These are phyloP conservation scores for Rosa rugosa DNA, from an alignment of 306 rosid species.

Conservation along the genomic window DNA sequence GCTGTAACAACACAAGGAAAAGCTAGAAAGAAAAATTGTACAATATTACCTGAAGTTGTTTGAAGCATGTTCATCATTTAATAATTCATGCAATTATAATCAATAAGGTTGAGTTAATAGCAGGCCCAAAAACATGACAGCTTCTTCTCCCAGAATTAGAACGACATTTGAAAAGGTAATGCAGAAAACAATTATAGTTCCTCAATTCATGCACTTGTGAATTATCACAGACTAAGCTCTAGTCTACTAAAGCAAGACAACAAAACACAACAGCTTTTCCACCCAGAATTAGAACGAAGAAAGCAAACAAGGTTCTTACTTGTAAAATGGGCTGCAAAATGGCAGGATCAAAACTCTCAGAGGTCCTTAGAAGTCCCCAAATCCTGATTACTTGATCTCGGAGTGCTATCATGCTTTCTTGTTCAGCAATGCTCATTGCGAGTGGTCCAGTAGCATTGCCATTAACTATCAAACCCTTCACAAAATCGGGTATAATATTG, in stretches of 20 bases:
- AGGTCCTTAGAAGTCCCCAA: conserved; percentile 69
- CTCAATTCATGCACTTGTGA: not conserved
- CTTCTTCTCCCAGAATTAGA: not conserved
- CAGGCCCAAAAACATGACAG: not conserved
- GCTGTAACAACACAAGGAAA: not conserved
- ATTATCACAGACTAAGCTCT: not conserved
- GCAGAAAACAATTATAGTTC: not conserved
- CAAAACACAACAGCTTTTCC: not conserved
- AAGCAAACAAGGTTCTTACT: conserved; percentile 43
- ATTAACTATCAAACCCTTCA: conserved; percentile 56
- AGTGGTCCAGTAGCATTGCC: conserved; percentile 64
- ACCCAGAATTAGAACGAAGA: conserved; percentile 14
- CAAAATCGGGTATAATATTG: conserved; percentile 55
- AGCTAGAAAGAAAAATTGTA: not conserved
- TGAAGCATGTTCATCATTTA: not conserved
- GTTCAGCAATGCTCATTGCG: conserved; percentile 54
- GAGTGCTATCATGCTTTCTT: conserved; percentile 62
- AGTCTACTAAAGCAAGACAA: not conserved
- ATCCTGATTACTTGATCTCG: conserved; percentile 80
- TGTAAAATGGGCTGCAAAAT: conserved; percentile 70
- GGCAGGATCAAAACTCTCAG: conserved; percentile 74
- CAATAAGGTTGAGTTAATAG: not conserved
- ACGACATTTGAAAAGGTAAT: not conserved
- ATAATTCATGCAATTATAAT: not conserved
- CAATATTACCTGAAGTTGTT: not conserved